These are phyloP conservation scores for Gracilariopsis chorda DNA, from an alignment of 23 red algal genomes.

Conservation along the genomic window DNA sequence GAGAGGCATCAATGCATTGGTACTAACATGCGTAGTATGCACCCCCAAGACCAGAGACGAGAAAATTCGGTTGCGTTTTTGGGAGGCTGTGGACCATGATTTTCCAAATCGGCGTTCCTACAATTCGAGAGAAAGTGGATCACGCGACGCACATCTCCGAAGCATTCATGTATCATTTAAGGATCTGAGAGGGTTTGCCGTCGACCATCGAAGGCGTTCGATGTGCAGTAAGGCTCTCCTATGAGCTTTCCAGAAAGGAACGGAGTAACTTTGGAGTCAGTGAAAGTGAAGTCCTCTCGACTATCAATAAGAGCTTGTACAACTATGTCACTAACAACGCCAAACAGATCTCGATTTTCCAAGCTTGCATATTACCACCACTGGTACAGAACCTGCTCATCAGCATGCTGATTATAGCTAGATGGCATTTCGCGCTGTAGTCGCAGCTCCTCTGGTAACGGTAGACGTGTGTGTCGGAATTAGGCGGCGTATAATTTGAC, in stretches of 20 bases:
- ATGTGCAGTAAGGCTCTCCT: constrained; percentile 10
- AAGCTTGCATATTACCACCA: no score
- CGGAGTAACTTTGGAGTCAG: background rate
- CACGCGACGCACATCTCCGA: background rate
- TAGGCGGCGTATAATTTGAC: no score
- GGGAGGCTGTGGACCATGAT: constrained; percentile 23
- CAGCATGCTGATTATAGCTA: no score
- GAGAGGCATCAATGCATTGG: background rate
- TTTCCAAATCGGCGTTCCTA: constrained; percentile 10
- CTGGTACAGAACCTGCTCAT: no score
- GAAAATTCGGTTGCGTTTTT: background rate
- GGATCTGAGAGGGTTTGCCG: background rate
- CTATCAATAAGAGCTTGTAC: constrained; percentile 3
- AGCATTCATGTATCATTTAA: background rate
- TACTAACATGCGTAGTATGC: background rate
- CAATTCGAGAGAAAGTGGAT: constrained; percentile 12
- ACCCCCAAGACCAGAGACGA: background rate
- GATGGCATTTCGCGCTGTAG: no score
- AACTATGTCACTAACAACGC: background rate
- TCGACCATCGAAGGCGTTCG: constrained; percentile 12
- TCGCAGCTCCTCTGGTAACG: no score
- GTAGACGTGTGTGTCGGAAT: no score
- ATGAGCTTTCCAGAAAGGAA: constrained; percentile 21
- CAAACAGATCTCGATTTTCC: no score
- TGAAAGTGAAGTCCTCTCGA: background rate